Base-by-base conservation (phyloP, 768 basidiomycete genomes). In the Cubamyces sp. region DNA sequence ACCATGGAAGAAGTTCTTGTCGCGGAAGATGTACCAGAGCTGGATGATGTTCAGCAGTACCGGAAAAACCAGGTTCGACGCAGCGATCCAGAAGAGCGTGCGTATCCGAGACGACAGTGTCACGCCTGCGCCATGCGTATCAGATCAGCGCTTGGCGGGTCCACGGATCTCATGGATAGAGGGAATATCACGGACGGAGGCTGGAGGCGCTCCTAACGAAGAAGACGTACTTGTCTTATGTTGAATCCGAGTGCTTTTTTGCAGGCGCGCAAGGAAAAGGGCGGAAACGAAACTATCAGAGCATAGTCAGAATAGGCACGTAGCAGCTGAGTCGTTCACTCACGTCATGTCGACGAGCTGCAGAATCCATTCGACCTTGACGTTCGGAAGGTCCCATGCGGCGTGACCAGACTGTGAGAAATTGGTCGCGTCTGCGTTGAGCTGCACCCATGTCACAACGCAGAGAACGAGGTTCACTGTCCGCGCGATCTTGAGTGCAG, bases 31-130 rank as follows among this genome's bases (percentile, higher is more conserved):
- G 49, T 51, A 46, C 30, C 74, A 64, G 54, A 79, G 68, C 45
- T 76, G 73, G 18, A 69, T 71, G 43, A 78, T 62, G 62, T 70
- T 72, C 64, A 78, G 69, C 28, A 77, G 55, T 23, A 72, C 70
- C 12, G 78, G 78, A 64, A 79, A 73, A 41, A 79, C 69, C 64
- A 78, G 79, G 61, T 77, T 78, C 1, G 74, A 70, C 12, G 71
- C 51, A 0, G 77, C 73, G 57, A 79, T 75, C 45, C 71, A 69
- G 66, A 79, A 78, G 14, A 79, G 64, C 19, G 66, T 70, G n/a
- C 68, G 71, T 19, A 78, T 28, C 18, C 71, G 71, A 3, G 66
- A 54, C 6, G 49, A 43, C 9, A 54, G 19, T 5, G 54, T 30
- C 4, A 30, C 8, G 28, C 28, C 28, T 30, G 8, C 28, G 28